phyloP scores from a whole-genome alignment of 768 basidiomycete genomes.

The Crucibulum laeve region DNA sequence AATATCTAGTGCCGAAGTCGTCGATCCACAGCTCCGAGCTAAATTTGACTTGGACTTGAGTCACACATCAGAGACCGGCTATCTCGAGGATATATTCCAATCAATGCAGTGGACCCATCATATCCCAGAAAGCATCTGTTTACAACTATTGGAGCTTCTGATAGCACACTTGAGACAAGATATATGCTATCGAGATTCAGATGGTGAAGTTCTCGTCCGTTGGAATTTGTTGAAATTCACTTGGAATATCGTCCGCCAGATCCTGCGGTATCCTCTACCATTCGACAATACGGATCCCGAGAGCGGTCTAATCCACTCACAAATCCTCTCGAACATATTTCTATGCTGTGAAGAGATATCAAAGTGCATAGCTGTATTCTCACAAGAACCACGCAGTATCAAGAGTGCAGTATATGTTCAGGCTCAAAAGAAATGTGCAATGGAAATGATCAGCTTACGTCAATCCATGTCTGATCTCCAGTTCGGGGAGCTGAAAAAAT shows the following conservation, averaged over 20 bases:
- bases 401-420: no score
- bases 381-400: no score
- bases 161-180: neutral
- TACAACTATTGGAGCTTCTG: neutral
- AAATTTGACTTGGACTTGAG: neutral
- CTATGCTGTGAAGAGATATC: conserved; percentile 1
- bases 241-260: neutral
- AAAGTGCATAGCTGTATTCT: conserved; percentile 16
- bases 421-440: no score
- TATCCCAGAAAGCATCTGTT: neutral
- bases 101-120: neutral
- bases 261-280: neutral
- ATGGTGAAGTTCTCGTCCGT: neutral
- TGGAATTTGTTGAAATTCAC: neutral
- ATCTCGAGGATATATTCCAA: neutral
- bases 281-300: neutral
- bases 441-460: no score
- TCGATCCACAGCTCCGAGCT: no score
- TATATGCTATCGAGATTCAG: neutral
- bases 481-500: no score
- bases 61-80: neutral
- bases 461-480: no score
- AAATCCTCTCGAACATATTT: neutral
- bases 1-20: neutral
- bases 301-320: neutral